These are phyloP conservation scores for Sesbania bispinosa DNA, from an alignment of 306 rosid species.

Conservation along the genomic window DNA sequence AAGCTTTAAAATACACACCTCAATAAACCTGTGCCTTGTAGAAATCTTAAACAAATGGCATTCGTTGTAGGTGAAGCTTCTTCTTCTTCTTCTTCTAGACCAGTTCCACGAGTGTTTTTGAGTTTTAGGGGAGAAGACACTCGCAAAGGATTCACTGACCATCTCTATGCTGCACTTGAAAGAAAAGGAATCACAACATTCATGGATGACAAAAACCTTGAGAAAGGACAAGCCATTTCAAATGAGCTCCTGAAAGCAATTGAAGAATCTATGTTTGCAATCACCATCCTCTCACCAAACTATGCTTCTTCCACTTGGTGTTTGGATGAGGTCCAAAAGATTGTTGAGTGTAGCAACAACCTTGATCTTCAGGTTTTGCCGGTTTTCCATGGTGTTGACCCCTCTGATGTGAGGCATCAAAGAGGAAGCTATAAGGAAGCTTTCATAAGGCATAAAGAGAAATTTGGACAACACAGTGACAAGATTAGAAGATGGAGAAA, in stretches of 20 bases:
- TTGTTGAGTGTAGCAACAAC: background rate
- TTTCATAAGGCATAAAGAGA: background rate
- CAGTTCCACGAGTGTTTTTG: background rate
- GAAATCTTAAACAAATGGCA: background rate
- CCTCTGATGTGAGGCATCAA: slow-evolving; percentile 12
- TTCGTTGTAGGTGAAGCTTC: background rate
- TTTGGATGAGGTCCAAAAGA: slow-evolving; percentile 14
- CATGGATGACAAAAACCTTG: slow-evolving; percentile 16
- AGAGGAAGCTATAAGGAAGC: background rate
- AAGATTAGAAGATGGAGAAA: background rate
- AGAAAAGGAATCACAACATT: slow-evolving; percentile 12
- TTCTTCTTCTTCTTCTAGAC: background rate
- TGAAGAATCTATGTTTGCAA: background rate
- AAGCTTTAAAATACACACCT: background rate
- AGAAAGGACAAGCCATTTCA: background rate
- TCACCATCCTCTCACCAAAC: background rate
- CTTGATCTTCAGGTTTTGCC: background rate
- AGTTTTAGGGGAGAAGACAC: too few relatives aligned
- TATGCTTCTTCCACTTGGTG: too few relatives aligned
- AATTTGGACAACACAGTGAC: background rate
- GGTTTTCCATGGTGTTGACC: background rate
- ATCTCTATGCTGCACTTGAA: background rate
- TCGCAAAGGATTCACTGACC: slow-evolving; percentile 6
- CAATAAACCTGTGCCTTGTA: background rate
- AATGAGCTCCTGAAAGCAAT: slow-evolving; percentile 1